Base-by-base conservation (phyloP, 257 asterid genomes). In the Solanum peruvianum region DNA sequence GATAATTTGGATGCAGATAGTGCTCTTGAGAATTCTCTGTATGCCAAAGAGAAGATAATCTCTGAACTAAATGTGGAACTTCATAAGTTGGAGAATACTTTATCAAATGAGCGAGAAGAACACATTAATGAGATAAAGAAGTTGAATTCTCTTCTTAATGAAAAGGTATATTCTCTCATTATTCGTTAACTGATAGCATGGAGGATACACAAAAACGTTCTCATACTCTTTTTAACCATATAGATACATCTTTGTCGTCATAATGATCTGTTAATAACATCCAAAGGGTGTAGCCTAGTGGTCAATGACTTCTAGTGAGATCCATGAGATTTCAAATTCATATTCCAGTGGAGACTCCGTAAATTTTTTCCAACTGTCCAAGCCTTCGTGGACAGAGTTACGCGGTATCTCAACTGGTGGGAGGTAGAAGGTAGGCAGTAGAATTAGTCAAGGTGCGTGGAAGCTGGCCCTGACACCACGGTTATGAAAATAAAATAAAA, bases 1-100 rank as follows among this genome's bases (percentile, higher is more conserved):
- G 98, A 94, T 92, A 91, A 88, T 88, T 33, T 91, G 88, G 99
- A 97, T 88, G 89, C 93, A 81, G 92, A 90, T 91, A 91, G 94
- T 88, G 87, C 94, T 90, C 97, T 97, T 89, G 99, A 97, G 93
- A 96, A 92, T 89, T 94, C 99, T 88, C 94, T 97, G 67, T 93
- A 83, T 91, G 95, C 97, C 86, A 97, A 97, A 94, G 99, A 96
- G 90, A 96, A 92, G 94, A 91, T 95, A 84, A 96, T 97, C 84
- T 96, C 99, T 87, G 99, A 95, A 84, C 88, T 97, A 90, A 97
- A 96, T 88, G 84, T 90, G 92, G 99, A 97, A 90, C 98, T 97
- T 89, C 99, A 96, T 90, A 95, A 94, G 86, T 86, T 97, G 52
- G 99, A 97, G 92, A 93, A 93, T 84, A 92, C 97, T 87, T 89